Base-by-base conservation (phyloP, 108 stramenopile species). In the Skeletonema menzelii region DNA sequence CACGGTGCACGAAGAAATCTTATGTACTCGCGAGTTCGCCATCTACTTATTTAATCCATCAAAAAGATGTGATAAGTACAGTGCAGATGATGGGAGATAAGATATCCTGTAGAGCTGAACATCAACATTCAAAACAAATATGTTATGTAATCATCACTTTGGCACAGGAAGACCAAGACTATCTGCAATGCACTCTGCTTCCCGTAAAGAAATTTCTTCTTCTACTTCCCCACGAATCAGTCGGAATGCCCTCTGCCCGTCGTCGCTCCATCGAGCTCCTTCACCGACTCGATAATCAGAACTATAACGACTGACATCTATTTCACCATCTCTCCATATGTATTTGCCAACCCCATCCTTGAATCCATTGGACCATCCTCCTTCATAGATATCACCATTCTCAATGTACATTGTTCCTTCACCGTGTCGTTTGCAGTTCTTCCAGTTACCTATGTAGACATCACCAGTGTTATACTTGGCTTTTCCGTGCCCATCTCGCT, bases 311-410 rank as follows among this genome's bases (percentile, higher is more conserved):
- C 71, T 82, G 24, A 84, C 62, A 72, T 84, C 83, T 8, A 84
- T 28, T 67, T 81, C 75, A n/a, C 80, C 83, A 47, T 84, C 83
- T 56, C 76, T 72, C 80, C 83, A 82, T 55, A 59, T 35, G 38
- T 82, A 82, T 19, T 66, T 77, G 26, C 83, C 83, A n/a, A 72
- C 70, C 11, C 83, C 83, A 73, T 81, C 71, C 55, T 80, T 81
- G 37, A 81, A 72, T 20, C 80, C 80, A 30, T 73, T 68, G 22
- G 69, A 47, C 75, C 76, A 84, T 3, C 49, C 42, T 2, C 83
- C 83, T 28, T 77, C 76, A 56, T 84, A 84, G 11, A 77, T 72
- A 53, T 80, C 83, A 8, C 83, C 83, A 58, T 82, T 77, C 32
- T 77, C 80, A 35, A 77, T 77, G 49, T 77, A 72, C 76, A 82